A percentile compares a stretch with the other conserved stretches of the same genome.
Conservation (phyloP, 164 flowering plant species). For the Magnolia sinica region DNA sequence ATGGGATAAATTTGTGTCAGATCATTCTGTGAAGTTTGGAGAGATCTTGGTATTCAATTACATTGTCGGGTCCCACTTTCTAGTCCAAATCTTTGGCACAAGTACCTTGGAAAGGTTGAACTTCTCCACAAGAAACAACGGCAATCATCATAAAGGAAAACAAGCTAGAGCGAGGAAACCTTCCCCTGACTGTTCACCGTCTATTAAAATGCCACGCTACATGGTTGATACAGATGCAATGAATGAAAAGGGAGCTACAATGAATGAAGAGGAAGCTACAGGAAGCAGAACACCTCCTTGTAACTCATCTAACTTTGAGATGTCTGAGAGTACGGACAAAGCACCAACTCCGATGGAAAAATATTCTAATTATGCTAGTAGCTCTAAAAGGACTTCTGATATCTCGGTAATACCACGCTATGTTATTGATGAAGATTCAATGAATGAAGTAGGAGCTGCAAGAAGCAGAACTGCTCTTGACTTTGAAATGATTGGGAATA, state of each 20-base stretch:
- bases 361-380: not conserved
- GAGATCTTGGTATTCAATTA: slow-evolving; percentile 40
- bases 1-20: slow-evolving; percentile 42
- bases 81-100: slow-evolving; percentile 32
- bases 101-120: slow-evolving; percentile 32
- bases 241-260: not conserved
- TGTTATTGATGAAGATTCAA: slow-evolving; percentile 17
- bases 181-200: not conserved
- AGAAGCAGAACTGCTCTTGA: not conserved
- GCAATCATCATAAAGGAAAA: not conserved
- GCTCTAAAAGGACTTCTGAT: not conserved
- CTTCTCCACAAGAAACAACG: slow-evolving; percentile 16
- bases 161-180: not conserved
- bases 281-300: not conserved
- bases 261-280: not conserved
- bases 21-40: slow-evolving; percentile 43
- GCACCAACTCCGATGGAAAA: not conserved
- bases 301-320: not conserved
- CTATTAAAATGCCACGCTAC: not conserved
- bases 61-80: slow-evolving; percentile 33
- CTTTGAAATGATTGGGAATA: too few species aligned
- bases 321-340: not conserved
- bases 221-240: not conserved
- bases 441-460: slow-evolving; percentile 20
- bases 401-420: slow-evolving; percentile 1